Base-by-base conservation (phyloP, 306 rosid species). In the Argentina anserina region DNA sequence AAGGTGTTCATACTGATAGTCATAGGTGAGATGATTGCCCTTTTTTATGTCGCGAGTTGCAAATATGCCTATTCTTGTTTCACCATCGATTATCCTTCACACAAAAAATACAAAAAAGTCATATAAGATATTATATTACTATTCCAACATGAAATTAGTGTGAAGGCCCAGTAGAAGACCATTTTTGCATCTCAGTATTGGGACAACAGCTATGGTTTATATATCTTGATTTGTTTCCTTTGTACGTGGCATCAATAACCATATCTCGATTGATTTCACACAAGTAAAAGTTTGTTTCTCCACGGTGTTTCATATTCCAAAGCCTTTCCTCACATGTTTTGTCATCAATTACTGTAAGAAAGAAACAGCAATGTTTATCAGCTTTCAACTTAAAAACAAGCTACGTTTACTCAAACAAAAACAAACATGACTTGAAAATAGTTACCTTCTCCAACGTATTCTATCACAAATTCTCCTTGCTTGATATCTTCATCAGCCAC, bases 151-250 rank as follows among this genome's bases (percentile, higher is more conserved):
- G 49, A 72, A 67, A 83, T 43, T n/a, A 55, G 53, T 43, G 53
- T 66, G 59, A 84, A 73, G 76, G 86, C 76, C 72, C 59, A 60
- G 75, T 45, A 70, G 60, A 28, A 75, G 74, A 94, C 98, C 98
- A 94, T 88, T 94, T 94, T 78, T 94, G 98, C 97, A 91, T 94
- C 91, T 91, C 97, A 39, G 98, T 94, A 81, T 94, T 94, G 72
- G 98, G 98, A 80, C 87, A 88, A 86, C 98, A 94, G 65, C 98
- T 94, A 77, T 94, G 98, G 67, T 94, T 91, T 76, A 94, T 94
- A 65, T 88, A 94, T 94, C 98, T 86, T 33, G 98, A 94, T 78
- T 89, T 94, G 84, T 94, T 94, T 76, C 98, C 98, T 85, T 94
- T 91, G 82, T 91, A 79, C 47, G 98, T 89, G 15, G 98, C 98